phyloP scores from a whole-genome alignment of 2,329 filamentous ascomycete genomes.

The Talaromyces sp. region DNA sequence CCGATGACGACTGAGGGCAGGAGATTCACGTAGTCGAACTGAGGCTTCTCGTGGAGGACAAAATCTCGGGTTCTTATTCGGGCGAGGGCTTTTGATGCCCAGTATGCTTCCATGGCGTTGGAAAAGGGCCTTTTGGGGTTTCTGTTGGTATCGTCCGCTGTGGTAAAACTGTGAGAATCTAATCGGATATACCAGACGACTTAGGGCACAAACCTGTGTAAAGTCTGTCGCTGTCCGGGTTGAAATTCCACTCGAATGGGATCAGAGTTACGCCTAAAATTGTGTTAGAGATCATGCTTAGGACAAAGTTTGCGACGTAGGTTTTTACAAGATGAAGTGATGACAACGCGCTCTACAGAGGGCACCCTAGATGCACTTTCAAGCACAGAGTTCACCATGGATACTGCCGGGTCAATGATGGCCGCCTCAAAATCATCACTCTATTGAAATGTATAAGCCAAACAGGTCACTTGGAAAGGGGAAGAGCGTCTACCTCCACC shows the following conservation, averaged over 20 bases:
- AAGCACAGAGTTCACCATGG: background rate
- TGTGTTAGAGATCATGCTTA: background rate
- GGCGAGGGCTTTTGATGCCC: conserved; percentile 23
- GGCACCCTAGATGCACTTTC: background rate
- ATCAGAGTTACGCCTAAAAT: conserved; percentile 17
- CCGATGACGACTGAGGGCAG: conserved; percentile 5
- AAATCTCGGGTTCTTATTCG: conserved; percentile 20
- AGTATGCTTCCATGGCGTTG: conserved; percentile 24
- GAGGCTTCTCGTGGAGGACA: background rate
- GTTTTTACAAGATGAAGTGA: background rate
- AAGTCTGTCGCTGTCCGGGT: conserved; percentile 10
- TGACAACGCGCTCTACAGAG: background rate
- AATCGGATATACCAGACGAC: background rate
- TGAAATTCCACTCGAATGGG: conserved; percentile 16
- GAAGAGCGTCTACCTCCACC: background rate
- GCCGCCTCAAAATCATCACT: background rate
- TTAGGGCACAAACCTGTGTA: conserved; percentile 10
- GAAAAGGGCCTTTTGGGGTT: conserved; percentile 4
- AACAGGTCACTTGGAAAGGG: background rate
- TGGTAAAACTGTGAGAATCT: background rate
- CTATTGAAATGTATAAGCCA: background rate
- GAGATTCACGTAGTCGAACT: conserved; percentile 3
- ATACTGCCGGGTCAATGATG: background rate
- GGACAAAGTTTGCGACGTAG: no score
- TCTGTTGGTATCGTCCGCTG: background rate